Evolutionary conservation across 2,329 filamentous ascomycete species (phyloP), one percentile per base, ranked within the genome.

Genomic region (Stagonosporopsis tanaceti): DNA sequence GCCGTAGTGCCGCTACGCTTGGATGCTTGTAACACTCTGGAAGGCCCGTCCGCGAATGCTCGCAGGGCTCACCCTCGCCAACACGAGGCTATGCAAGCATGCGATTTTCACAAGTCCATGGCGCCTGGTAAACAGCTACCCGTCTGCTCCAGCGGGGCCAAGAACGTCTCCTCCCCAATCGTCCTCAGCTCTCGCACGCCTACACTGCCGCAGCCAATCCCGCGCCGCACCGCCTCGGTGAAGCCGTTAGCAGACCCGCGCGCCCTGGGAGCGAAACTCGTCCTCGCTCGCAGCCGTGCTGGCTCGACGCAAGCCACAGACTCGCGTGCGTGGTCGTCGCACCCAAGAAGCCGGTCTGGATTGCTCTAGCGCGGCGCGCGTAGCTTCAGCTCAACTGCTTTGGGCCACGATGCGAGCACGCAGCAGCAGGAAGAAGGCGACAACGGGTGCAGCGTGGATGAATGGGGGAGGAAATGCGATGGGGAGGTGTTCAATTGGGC

Each of bases 281-380:
- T 41, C 11, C 38, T 20, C 37, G 8, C 9, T 35, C 22, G 8
- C 8, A 37, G 35, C 25, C n/a, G 32, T 25, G 42, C 35, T 44
- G 32, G 34, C 51, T 22, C 51, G 37, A 34, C 54, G 54, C 54
- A 50, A 57, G 54, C 54, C 54, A 57, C 45, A 6, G 30, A 24
- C 54, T 57, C 54, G 48, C 42, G 42, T 57, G 30, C 25, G 41
- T 15, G 34, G n/a, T 46, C 30, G 30, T 37, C 9, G 45, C 30
- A 41, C 47, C 42, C 54, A 44, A 37, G 32, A 34, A 17, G 39
- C 4, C 15, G 54, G 54, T 53, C 54, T 57, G 39, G 54, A 57
- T 25, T 38, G 42, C 38, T 57, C 48, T 57, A 53, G 54, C 45
- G 54, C 32, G 27, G n/a, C 2, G 22, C 22, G 20, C 22, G 6